phyloP scores from a whole-genome alignment of 192 early-diverging fungal genomes.

The Backusella tuberculispora region DNA sequence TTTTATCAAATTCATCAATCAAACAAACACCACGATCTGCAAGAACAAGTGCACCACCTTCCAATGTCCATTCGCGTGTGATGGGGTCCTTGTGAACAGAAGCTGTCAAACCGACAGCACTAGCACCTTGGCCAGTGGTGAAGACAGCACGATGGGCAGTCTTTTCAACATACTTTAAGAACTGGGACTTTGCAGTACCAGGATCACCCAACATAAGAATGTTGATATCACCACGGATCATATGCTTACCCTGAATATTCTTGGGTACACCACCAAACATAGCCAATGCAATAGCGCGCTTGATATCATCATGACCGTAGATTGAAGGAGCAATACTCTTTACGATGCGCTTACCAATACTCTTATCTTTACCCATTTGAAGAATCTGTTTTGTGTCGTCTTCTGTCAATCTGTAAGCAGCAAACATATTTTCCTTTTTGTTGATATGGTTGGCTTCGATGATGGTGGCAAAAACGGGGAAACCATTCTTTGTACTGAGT shows the following conservation, averaged over 20 bases:
- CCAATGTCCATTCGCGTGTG: constrained; percentile 87
- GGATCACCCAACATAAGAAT: constrained; percentile 92
- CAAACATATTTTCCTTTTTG: constrained; percentile 88
- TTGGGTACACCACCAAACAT: constrained; percentile 98
- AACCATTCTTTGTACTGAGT: constrained; percentile 89
- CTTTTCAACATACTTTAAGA: constrained; percentile 84
- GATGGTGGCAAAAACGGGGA: constrained; percentile 95
- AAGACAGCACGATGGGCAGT: constrained; percentile 86
- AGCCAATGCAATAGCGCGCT: constrained; percentile 88
- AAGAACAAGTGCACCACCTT: constrained; percentile 86
- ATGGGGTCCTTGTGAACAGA: constrained; percentile 84
- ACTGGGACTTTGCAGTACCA: constrained; percentile 87
- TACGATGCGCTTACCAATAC: constrained; percentile 85
- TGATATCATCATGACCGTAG: constrained; percentile 97
- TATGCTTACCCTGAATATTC: constrained; percentile 91
- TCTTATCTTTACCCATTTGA: constrained; percentile 73
- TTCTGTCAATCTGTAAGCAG: constrained; percentile 86
- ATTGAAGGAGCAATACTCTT: constrained; percentile 98
- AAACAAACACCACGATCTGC: constrained; percentile 88
- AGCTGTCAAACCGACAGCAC: constrained; percentile 84
- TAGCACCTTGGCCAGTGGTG: constrained; percentile 86
- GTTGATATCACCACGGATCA: constrained; percentile 98
- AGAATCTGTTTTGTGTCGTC: constrained; percentile 86
- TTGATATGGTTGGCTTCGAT: constrained; percentile 96
- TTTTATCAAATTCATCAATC: constrained; percentile 93